phyloP scores from a whole-genome alignment of 1,139 yeast genomes.

The Meyerozyma smithsonii region DNA sequence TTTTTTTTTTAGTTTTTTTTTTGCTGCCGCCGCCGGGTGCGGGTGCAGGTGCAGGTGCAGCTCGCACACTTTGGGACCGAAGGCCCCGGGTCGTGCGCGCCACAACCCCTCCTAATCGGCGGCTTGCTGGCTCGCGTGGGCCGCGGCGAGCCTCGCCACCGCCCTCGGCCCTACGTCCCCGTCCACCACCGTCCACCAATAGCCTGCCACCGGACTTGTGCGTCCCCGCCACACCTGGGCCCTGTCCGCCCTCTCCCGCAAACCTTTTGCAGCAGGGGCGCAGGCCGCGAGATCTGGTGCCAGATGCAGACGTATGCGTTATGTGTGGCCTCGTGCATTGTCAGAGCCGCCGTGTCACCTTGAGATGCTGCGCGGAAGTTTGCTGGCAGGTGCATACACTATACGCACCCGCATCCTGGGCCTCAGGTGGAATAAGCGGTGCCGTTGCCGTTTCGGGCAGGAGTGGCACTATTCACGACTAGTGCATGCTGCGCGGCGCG shows the following conservation, averaged over 20 bases:
- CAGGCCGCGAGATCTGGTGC: neutral
- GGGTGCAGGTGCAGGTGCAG: no score
- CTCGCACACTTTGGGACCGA: no score
- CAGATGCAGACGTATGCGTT: slow-evolving; percentile 2
- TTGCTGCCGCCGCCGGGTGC: neutral
- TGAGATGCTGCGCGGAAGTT: neutral
- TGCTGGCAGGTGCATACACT: neutral
- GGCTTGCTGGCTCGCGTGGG: no score
- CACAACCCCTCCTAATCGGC: neutral
- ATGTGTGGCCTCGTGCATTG: slow-evolving; percentile 1
- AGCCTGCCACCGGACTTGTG: no score
- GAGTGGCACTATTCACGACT: neutral
- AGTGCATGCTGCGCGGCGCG: neutral
- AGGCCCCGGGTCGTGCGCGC: slow-evolving; percentile 4
- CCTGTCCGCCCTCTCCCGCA: no score
- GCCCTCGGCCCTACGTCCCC: no score
- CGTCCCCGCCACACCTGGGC: no score
- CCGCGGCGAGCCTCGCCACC: no score
- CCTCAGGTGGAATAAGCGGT: neutral
- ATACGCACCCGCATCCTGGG: neutral
- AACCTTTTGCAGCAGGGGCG: neutral
- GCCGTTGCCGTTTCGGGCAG: neutral
- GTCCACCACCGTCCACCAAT: no score
- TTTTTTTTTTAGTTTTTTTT: neutral
- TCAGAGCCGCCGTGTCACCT: neutral